Conservation (phyloP, 768 basidiomycete genomes). For the Pisolithus marmoratus region DNA sequence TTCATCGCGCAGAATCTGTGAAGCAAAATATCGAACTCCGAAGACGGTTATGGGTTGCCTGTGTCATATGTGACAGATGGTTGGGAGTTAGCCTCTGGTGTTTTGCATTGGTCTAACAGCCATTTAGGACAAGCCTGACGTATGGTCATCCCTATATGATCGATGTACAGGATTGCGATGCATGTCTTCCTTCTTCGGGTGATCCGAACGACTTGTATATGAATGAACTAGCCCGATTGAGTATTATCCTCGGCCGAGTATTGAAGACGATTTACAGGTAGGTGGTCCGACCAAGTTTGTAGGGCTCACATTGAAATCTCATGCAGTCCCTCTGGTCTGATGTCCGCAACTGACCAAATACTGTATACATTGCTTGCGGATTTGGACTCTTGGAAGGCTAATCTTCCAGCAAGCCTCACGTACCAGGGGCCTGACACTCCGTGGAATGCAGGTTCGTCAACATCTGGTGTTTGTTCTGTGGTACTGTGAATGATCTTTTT, state of each 20-base stretch:
- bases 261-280: conserved; percentile 92
- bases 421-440: conserved; percentile 69
- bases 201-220: conserved; percentile 75
- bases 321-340: conserved; percentile 78
- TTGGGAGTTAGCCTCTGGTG: conserved; percentile 29
- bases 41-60: conserved; percentile 89
- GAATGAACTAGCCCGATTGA: conserved; percentile 87
- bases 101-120: conserved; percentile 3
- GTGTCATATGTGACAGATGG: conserved; percentile 94
- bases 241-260: conserved; percentile 86
- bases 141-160: conserved; percentile 96
- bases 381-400: conserved; percentile 70
- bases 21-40: conserved; percentile 81
- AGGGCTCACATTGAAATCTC: conserved; percentile 5
- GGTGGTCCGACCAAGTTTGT: conserved; percentile 9
- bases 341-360: conserved; percentile 77
- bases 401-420: conserved; percentile 71
- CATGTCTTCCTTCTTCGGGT: conserved; percentile 85
- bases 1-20: conserved; percentile 88
- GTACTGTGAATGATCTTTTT: conserved; percentile 1
- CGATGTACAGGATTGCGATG: conserved; percentile 94
- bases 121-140: conserved; percentile 70
- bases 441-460: conserved; percentile 56
- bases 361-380: conserved; percentile 59
- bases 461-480: neutral